Evolutionary conservation across 2,329 filamentous ascomycete genomes (phyloP).

Genomic region (Trichoderma afroharzianum): DNA sequence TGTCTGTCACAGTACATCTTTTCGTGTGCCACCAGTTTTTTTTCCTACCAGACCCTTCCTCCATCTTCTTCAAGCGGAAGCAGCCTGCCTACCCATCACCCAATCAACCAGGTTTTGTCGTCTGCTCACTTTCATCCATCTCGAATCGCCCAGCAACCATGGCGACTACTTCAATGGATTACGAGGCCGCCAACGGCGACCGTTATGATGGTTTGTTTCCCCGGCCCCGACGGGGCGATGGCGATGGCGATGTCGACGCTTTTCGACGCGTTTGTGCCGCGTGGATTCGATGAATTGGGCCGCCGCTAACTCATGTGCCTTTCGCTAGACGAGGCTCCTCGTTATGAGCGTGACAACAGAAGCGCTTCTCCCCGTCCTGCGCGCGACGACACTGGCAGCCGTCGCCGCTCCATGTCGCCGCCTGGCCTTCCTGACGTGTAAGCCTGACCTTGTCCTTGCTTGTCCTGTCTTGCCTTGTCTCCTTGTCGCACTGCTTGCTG

Average conservation of each 20-base stretch:
- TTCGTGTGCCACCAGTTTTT: conserved; percentile 15
- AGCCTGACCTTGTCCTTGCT: conserved; percentile 8
- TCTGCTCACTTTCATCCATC: conserved; percentile 16
- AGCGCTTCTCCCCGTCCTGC: conserved; percentile 61
- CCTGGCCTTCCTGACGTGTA: conserved; percentile 42
- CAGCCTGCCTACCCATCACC: conserved; percentile 12
- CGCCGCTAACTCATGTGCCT: background rate
- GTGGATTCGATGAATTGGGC: conserved; percentile 1
- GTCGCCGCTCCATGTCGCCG: conserved; percentile 62
- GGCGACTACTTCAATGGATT: conserved; percentile 67
- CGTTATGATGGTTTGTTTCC: conserved; percentile 59
- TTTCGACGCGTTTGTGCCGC: conserved; percentile 14
- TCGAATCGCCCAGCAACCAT: conserved; percentile 35
- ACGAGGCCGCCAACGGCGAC: conserved; percentile 64
- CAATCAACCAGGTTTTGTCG: background rate
- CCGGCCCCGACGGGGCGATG: background rate
- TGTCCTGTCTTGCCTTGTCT: background rate
- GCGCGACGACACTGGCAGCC: conserved; percentile 57
- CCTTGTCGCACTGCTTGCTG: conserved; percentile 15
- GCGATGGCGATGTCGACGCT: background rate
- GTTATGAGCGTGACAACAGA: conserved; percentile 64
- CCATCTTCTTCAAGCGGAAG: background rate
- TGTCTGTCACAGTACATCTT: conserved; percentile 22
- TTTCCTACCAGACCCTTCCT: conserved; percentile 11
- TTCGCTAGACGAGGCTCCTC: conserved; percentile 56